Evolutionary conservation across 805 yeast genomes (phyloP).

Genomic region (Spathaspora boniae): DNA sequence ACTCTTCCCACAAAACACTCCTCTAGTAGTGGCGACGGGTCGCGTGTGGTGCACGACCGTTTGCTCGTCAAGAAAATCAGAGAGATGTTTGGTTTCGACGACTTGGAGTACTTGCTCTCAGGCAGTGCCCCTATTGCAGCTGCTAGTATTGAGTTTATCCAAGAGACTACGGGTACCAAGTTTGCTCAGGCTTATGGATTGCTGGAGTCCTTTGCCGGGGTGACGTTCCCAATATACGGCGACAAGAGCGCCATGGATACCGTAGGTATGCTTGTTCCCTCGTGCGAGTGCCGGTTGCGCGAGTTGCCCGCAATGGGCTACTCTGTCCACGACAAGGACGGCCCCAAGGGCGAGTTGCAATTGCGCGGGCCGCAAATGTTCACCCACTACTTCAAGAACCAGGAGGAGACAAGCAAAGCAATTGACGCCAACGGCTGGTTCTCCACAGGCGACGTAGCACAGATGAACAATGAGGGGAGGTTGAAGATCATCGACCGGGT

Average conservation of each 20-base stretch:
- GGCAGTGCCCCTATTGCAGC: slow-evolving; percentile 75
- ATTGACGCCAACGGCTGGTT: slow-evolving; percentile 53
- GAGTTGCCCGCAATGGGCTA: slow-evolving; percentile 68
- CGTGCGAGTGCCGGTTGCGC: slow-evolving; percentile 51
- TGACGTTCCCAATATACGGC: slow-evolving; percentile 34
- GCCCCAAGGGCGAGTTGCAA: slow-evolving; percentile 50
- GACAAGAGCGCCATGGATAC: slow-evolving; percentile 27
- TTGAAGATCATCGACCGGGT: slow-evolving; percentile 67
- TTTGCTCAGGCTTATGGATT: slow-evolving; percentile 71
- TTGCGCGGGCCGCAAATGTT: slow-evolving; percentile 58
- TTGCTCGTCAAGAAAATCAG: slow-evolving; percentile 36
- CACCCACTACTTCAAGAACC: slow-evolving; percentile 47
- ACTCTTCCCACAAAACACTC: no score
- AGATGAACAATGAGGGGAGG: slow-evolving; percentile 36
- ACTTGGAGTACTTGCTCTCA: slow-evolving; percentile 19
- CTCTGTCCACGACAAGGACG: slow-evolving; percentile 22
- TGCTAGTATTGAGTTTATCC: slow-evolving; percentile 57
- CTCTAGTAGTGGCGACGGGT: slow-evolving; percentile 31
- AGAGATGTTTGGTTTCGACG: slow-evolving; percentile 30
- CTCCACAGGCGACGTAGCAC: slow-evolving; percentile 54
- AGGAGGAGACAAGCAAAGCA: slow-evolving; percentile 44
- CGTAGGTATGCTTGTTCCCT: slow-evolving; percentile 44
- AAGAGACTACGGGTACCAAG: slow-evolving; percentile 55
- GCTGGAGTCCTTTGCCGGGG: slow-evolving; percentile 62
- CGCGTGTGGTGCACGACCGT: slow-evolving; percentile 32